Base-by-base conservation (phyloP, 192 early-diverging fungal species). In the Backusella mclennaniae region DNA sequence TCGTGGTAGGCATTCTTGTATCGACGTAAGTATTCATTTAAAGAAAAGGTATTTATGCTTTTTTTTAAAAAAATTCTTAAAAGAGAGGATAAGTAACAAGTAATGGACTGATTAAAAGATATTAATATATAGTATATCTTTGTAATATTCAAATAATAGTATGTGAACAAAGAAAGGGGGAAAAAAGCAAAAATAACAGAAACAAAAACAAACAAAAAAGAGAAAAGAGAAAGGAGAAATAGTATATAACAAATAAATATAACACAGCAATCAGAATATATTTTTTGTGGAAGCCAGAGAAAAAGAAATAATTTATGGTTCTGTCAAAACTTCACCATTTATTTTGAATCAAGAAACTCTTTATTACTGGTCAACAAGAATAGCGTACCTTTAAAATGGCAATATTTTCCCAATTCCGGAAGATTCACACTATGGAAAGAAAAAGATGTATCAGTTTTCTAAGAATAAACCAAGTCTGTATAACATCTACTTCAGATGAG, bases 281-380 rank as follows among this genome's bases (percentile, higher is more conserved):
- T 63, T 31, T 52, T 63, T 63, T 63, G 56, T 63, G 12, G 53
- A 63, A 63, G 21, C 7, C 56, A 63, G 56, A 63, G 56, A 63
- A 63, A 29, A 63, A 63, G 23, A 63, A 63, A 63, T 63, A 9
- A 26, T 63, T 63, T 63, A 63, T 29, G 4, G 56, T 63, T 63
- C 56, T 63, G 56, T 63, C 56, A 63, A 63, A 63, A 63, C 56
- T 29, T 63, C 56, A 63, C 56, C 56, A 63, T 63, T 63, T 63
- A 63, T 63, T 63, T 63, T 29, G 29, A 63, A 63, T 63, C 23
- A 63, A 63, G 56, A 63, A 63, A 26, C 26, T 11, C 56, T 9
- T 26, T 63, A 26, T 26, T 26, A 63, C 12, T 63, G 56, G 56
- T 63, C 26, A 52, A n/a, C 26, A 29, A 63, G 4, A 3, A 59